Percentiles rank a stretch among this genome's conserved stretches.
These are phyloP conservation scores for Amanita rimosa DNA, from an alignment of 768 basidiomycete species.

Conservation along the genomic window DNA sequence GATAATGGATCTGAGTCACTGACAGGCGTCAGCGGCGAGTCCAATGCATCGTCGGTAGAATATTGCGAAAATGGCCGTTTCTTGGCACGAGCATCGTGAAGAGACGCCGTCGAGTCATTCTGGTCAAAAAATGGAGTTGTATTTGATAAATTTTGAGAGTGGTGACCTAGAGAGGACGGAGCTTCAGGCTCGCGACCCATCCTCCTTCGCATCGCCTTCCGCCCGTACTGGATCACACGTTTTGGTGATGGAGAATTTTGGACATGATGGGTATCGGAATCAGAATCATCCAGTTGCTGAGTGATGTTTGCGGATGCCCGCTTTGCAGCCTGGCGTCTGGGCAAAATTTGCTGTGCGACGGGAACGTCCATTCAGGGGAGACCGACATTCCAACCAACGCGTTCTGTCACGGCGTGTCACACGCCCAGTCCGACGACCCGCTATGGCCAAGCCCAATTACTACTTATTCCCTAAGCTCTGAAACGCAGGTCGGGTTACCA, in stretches of 20 bases:
- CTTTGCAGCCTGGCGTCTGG: conserved; percentile 4
- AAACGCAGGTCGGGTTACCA: too few relatives aligned
- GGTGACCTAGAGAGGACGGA: not conserved
- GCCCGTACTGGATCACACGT: conserved; percentile 3
- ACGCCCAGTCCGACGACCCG: too few relatives aligned
- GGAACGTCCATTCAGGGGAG: conserved; percentile 1
- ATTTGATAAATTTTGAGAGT: not conserved
- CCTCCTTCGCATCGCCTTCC: conserved; percentile 1
- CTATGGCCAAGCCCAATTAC: too few relatives aligned
- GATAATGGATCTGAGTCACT: not conserved
- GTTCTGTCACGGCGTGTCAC: conserved; percentile 5
- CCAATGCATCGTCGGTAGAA: not conserved
- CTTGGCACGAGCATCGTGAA: not conserved
- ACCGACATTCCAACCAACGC: not conserved
- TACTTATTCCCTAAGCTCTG: too few relatives aligned
- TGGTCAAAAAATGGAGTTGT: not conserved
- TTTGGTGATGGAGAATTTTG: not conserved
- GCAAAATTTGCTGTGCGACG: conserved; percentile 3
- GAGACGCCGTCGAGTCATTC: not conserved
- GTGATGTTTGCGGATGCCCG: conserved; percentile 5
- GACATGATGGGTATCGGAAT: not conserved
- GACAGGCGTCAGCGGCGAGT: not conserved
- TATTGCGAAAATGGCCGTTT: not conserved
- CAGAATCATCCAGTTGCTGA: conserved; percentile 4
- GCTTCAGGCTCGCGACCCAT: not conserved